Conservation (phyloP, 2,329 filamentous ascomycete genomes). For the Xylaria sp. region DNA sequence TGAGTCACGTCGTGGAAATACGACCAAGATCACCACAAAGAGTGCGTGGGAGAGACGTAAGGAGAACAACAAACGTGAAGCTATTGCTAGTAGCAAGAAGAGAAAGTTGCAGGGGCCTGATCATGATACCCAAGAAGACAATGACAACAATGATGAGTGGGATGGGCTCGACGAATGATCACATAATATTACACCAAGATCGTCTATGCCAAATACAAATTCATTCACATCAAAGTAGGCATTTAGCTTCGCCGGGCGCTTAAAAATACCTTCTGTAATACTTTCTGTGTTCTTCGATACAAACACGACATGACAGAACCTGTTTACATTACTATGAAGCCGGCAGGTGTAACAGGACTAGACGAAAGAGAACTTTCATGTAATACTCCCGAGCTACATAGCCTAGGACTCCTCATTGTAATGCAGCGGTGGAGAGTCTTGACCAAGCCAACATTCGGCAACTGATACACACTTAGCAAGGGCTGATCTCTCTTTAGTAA, state of each 20-base stretch:
- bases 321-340: not conserved
- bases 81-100: constrained; percentile 70
- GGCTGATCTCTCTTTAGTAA: not conserved
- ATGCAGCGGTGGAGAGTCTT: not conserved
- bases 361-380: not conserved
- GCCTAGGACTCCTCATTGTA: not conserved
- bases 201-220: not conserved
- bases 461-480: not conserved
- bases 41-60: constrained; percentile 77
- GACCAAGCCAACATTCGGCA: not conserved
- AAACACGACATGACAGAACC: not conserved
- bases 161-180: constrained; percentile 59
- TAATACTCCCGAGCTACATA: not conserved
- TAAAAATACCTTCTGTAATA: not conserved
- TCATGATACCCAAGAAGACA: constrained; percentile 45
- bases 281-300: not conserved
- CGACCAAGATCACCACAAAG: constrained; percentile 82
- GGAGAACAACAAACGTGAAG: constrained; percentile 73
- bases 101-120: constrained; percentile 55
- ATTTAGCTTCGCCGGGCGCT: not conserved
- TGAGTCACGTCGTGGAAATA: constrained; percentile 64
- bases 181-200: not conserved
- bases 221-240: not conserved
- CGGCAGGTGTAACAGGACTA: not conserved
- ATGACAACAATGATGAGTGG: constrained; percentile 55